These are phyloP conservation scores for Geotrichum europaeum DNA, from an alignment of 1,139 yeast species.

Conservation along the genomic window DNA sequence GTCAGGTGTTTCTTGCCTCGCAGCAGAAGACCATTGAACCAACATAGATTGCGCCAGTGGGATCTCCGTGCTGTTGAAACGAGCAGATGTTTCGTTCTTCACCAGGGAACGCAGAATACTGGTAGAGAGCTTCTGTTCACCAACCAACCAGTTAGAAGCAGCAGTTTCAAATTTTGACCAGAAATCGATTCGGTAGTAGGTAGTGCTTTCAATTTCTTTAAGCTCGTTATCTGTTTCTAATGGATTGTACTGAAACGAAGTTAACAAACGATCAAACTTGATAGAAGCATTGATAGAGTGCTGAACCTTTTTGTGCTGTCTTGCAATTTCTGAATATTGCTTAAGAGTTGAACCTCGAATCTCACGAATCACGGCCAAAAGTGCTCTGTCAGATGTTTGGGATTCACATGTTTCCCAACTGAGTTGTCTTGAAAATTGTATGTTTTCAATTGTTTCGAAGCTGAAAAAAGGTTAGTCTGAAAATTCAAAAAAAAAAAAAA, in stretches of 20 bases:
- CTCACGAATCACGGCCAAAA: neutral
- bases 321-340: slow-evolving; percentile 9
- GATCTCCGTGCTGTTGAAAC: slow-evolving; percentile 6
- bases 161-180: slow-evolving; percentile 16
- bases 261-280: slow-evolving; percentile 2
- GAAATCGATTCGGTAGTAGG: slow-evolving; percentile 2
- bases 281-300: slow-evolving; percentile 11
- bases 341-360: slow-evolving; percentile 9
- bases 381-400: slow-evolving; percentile 4
- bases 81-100: neutral
- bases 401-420: slow-evolving; percentile 19
- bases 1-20: slow-evolving; percentile 14
- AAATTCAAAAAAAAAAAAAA: neutral
- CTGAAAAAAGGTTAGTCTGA: neutral
- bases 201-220: slow-evolving; percentile 2
- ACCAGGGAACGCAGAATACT: slow-evolving; percentile 9
- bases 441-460: slow-evolving; percentile 20
- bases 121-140: slow-evolving; percentile 13
- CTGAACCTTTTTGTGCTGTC: slow-evolving; percentile 10
- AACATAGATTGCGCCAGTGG: slow-evolving; percentile 9
- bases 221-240: neutral
- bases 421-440: slow-evolving; percentile 23
- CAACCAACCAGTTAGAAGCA: slow-evolving; percentile 14
- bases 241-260: neutral
- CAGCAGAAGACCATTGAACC: slow-evolving; percentile 17